Evolutionary conservation across 495 filamentous ascomycete species (phyloP), one percentile per base, ranked within the genome.

Genomic region (Penicillium soppii): DNA sequence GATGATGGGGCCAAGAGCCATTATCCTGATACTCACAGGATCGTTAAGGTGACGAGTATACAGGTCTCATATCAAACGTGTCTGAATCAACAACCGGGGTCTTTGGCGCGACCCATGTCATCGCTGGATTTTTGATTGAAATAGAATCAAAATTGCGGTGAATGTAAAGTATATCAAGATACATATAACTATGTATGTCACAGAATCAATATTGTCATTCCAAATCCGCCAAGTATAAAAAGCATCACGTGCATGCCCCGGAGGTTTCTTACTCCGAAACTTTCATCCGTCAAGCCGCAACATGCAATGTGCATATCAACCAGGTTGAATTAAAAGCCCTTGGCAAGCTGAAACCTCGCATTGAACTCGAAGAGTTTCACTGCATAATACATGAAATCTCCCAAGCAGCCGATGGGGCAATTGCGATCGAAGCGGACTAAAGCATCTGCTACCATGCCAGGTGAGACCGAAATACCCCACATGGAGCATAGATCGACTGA

Each of bases 391-490:
- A 51, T 43, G n/a, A n/a, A 43, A 19, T 1, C 16, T 12, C 5
- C 5, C 10, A 43, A 23, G 10, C 13, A 7, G 3, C 12, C 29
- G 9, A 49, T 52, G 47, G 30, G 35, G 1, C 36, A 30, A 29
- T 19, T 45, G 23, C 58, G 58, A 38, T 47, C 58, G 3, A 61
- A 43, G 26, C 58, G 54, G 16, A 52, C 26, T 32, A 32, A 7
- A 10, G 10, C 29, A 5, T 10, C 4, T 47, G 37, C 25, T 9
- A 50, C 26, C 21, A 57, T 50, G 35, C 41, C 48, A 17, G 53
- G 57, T 57, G 44, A 32, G 35, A 42, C 20, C 25, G 2, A 13
- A 47, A 35, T 17, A 30, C 27, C 20, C 35, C 35, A 52, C 21
- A 29, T 22, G n/a, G 21, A 35, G 7, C 9, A 43, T 43, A 29